These are phyloP conservation scores for Apiotrichum brassicae DNA, from an alignment of 1,284 basidiomycete species.

Conservation along the genomic window DNA sequence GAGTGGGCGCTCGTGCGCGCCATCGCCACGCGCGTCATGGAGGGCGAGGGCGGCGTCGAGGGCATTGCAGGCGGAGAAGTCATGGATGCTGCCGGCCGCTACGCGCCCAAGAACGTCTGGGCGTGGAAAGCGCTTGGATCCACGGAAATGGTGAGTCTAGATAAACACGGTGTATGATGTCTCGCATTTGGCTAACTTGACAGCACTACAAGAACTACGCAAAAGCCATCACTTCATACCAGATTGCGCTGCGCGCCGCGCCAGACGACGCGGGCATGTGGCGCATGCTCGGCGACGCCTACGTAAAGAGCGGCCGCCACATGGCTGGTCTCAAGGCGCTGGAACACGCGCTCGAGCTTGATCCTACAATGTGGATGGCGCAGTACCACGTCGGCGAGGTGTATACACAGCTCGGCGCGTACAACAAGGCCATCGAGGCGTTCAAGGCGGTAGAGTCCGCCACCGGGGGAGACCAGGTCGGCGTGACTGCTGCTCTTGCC, in stretches of 20 bases:
- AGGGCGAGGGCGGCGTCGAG: constrained; percentile 76
- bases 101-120: constrained; percentile 80
- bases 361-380: constrained; percentile 73
- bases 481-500: constrained; percentile 66
- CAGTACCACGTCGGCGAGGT: constrained; percentile 80
- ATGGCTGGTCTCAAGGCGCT: constrained; percentile 87
- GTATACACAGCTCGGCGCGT: constrained; percentile 70
- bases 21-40: constrained; percentile 82
- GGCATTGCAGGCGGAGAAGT: constrained; percentile 54
- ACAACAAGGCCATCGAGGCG: constrained; percentile 63
- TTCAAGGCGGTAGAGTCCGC: constrained; percentile 58
- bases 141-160: constrained; percentile 69
- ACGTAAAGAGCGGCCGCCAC: constrained; percentile 78
- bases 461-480: constrained; percentile 53
- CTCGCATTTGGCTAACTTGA: neutral
- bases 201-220: constrained; percentile 70
- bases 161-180: too few species aligned
- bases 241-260: constrained; percentile 77
- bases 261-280: constrained; percentile 72
- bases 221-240: constrained; percentile 77
- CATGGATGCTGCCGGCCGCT: constrained; percentile 48
- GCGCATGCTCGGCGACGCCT: constrained; percentile 88
- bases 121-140: constrained; percentile 97
- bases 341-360: constrained; percentile 62
- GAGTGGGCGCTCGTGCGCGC: constrained; percentile 97